phyloP scores from a whole-genome alignment of 2,329 filamentous ascomycete species.

The Pyricularia sp. region DNA sequence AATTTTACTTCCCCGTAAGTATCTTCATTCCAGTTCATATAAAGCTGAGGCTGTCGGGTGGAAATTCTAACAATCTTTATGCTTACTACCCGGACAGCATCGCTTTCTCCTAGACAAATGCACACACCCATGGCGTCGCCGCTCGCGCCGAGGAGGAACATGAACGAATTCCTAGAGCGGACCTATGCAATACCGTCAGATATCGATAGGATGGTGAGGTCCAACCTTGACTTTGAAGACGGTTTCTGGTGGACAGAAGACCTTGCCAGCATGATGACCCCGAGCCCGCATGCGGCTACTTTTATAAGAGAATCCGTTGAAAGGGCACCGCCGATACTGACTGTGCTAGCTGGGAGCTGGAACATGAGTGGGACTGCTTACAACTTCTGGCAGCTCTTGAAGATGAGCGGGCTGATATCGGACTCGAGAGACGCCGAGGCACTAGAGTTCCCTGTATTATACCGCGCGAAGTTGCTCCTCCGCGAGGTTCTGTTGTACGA shows the following conservation, averaged over 20 bases:
- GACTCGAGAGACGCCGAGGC: slow-evolving; percentile 34
- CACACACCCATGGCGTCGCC: slow-evolving; percentile 39
- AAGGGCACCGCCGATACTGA: slow-evolving; percentile 34
- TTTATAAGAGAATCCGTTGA: slow-evolving; percentile 26
- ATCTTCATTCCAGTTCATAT: background rate
- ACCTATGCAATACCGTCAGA: slow-evolving; percentile 28
- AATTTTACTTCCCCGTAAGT: slow-evolving; percentile 35
- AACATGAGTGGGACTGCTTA: slow-evolving; percentile 35
- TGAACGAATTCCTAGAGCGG: slow-evolving; percentile 39
- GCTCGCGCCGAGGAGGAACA: slow-evolving; percentile 30
- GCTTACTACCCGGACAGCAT: background rate
- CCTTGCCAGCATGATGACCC: slow-evolving; percentile 25
- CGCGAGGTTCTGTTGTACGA: slow-evolving; percentile 42
- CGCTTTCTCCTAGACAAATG: slow-evolving; percentile 9
- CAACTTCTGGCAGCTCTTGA: slow-evolving; percentile 39
- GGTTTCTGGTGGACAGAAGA: slow-evolving; percentile 46
- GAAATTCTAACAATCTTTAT: background rate
- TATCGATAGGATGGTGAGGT: slow-evolving; percentile 26
- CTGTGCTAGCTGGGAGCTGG: slow-evolving; percentile 36
- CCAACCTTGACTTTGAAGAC: slow-evolving; percentile 39
- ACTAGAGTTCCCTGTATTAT: slow-evolving; percentile 34
- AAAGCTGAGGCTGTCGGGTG: too few species aligned
- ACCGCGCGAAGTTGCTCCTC: slow-evolving; percentile 40
- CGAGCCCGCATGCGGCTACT: slow-evolving; percentile 23
- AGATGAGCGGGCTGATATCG: slow-evolving; percentile 35